A percentile compares a stretch with the other conserved stretches of the same genome.
phyloP scores from a whole-genome alignment of 2,329 filamentous ascomycete species.

The Dactylella cylindrospora region DNA sequence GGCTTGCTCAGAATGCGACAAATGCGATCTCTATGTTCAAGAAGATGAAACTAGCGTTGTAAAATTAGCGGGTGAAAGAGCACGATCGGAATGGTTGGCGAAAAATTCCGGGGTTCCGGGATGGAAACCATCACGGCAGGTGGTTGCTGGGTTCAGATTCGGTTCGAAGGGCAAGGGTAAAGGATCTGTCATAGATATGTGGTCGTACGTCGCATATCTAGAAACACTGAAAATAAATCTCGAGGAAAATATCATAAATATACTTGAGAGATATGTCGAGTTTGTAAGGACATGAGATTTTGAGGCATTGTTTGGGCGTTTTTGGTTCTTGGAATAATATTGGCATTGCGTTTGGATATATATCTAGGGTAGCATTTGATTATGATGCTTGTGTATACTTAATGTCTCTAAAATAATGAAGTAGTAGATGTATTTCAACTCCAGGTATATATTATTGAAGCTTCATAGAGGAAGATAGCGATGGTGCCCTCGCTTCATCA shows the following conservation, averaged over 20 bases:
- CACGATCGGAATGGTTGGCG: slow-evolving; percentile 70
- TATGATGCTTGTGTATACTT: too few species aligned
- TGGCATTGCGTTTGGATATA: too few species aligned
- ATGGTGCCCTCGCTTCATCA: too few species aligned
- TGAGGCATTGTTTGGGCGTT: neutral
- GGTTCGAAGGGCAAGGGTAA: slow-evolving; percentile 1
- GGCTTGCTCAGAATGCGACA: slow-evolving; percentile 74
- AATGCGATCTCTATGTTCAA: slow-evolving; percentile 71
- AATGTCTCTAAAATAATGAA: too few species aligned
- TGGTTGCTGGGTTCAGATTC: slow-evolving; percentile 31
- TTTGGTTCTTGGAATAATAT: neutral
- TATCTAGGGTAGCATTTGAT: too few species aligned
- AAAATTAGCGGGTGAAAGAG: slow-evolving; percentile 67
- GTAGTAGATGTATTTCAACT: too few species aligned
- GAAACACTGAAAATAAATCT: slow-evolving; percentile 8
- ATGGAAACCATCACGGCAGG: slow-evolving; percentile 31
- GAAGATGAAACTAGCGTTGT: slow-evolving; percentile 73
- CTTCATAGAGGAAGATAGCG: too few species aligned
- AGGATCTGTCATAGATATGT: neutral
- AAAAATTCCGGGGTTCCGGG: slow-evolving; percentile 55
- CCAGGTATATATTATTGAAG: too few species aligned
- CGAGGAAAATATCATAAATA: slow-evolving; percentile 11
- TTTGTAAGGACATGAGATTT: neutral
- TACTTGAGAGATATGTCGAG: slow-evolving; percentile 25
- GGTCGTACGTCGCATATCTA: neutral